Evolutionary conservation across 371 early-diverging fungal genomes (phyloP).

Genomic region (Thermomucor indicae-seudaticae): DNA sequence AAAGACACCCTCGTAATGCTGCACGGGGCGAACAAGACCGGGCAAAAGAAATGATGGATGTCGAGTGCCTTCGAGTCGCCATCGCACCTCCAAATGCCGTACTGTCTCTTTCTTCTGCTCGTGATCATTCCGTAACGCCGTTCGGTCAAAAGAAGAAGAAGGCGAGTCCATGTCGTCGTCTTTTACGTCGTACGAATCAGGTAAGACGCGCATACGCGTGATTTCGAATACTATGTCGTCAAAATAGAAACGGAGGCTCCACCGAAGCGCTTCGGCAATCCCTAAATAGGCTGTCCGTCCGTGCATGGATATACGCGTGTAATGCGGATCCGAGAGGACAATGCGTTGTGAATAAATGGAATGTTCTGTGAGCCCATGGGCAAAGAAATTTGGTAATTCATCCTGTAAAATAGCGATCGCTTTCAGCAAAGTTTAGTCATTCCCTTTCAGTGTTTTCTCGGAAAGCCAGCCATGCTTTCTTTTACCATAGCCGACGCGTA

Average conservation of each 20-base stretch:
- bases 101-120: conserved; percentile 19
- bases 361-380: conserved; percentile 33
- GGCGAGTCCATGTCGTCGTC: background rate
- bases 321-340: conserved; percentile 50
- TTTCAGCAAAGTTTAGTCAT: conserved; percentile 4
- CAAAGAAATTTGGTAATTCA: conserved; percentile 44
- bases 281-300: conserved; percentile 47
- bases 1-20: conserved; percentile 49
- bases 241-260: conserved; percentile 49
- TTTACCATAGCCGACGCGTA: conserved; percentile 18
- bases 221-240: conserved; percentile 36
- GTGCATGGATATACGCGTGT: conserved; percentile 44
- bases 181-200: conserved; percentile 15
- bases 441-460: background rate
- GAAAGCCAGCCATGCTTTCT: no score
- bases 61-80: conserved; percentile 49
- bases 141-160: background rate
- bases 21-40: background rate
- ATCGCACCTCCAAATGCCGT: conserved; percentile 40
- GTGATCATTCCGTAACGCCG: background rate
- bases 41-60: conserved; percentile 23
- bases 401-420: conserved; percentile 47
- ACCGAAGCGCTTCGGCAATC: conserved; percentile 45
- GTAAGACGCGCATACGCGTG: conserved; percentile 30
- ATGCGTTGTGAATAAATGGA: conserved; percentile 43